Base-by-base conservation (phyloP, 2,329 filamentous ascomycete genomes). In the Endocalyx cinctus region DNA sequence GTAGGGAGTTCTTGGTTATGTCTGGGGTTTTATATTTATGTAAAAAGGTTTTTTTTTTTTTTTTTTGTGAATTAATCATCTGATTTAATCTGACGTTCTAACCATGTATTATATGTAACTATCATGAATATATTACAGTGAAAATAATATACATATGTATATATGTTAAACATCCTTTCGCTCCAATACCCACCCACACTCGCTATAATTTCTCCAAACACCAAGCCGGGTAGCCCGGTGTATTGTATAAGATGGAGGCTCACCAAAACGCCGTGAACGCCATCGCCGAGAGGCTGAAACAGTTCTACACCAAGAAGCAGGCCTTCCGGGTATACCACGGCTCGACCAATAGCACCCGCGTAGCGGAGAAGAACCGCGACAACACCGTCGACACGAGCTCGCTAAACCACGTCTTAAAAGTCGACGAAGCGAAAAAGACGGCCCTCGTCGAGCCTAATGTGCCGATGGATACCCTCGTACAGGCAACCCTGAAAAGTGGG, bases 241-340 rank as follows among this genome's bases (percentile, higher is more conserved):
- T n/a, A n/a, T n/a, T n/a, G n/a, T n/a, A n/a, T n/a, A n/a, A n/a
- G 6, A 63, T 61, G 67, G 67, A 72, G 15, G 55, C 58, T 14
- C 72, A 75, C 48, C 49, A 67, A 15, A 47, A 52, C 3, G 59
- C 62, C 7, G 68, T 75, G n/a, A 41, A 52, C 13, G 47, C 52
- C 33, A 63, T 75, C 29, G 60, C 70, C 0, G 48, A 55, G 19
- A 58, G 64, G 15, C 59, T 74, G 19, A 56, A 57, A 37, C 49
- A 63, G 5, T 74, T 75, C 44, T 53, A 67, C 33, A 49, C 57
- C 3, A 52, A 47, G 6, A 55, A 62, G 37, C 56, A 65, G 51
- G 74, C 80, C 3, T 88, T 85, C 58, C 72, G 82, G n/a, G 80
- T 88, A 52, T 84, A 79, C 47, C 84, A 88, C 59, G 84, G 84